Evolutionary conservation across 1,284 basidiomycete genomes (phyloP), one percentile per base, ranked within the genome.

Genomic region (Exobasidium cylindrosporum): DNA sequence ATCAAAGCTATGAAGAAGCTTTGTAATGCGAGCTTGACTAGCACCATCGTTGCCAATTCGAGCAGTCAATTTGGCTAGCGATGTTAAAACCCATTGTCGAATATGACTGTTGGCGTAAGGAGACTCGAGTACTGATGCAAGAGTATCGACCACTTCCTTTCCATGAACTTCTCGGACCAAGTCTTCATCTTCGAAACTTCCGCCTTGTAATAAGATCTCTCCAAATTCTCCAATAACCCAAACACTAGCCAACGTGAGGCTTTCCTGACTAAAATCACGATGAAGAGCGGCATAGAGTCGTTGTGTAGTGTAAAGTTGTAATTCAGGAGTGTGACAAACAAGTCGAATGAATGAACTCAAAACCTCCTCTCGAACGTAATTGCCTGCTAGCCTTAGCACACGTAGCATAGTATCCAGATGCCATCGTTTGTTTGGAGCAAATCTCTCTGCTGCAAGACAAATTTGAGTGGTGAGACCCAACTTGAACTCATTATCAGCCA

Each of bases 401-500:
- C 96, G 86, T 59, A 99, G 83, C 7, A 97, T 90, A 0, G 96
- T 97, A 81, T 98, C 96, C 66, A 99, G 97, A 80, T 99, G 96
- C 96, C 96, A 99, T 69, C 96, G 85, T 82, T 93, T 94, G 82
- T 97, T 97, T 0, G 96, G 96, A 1, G 96, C 95, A 78, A 91
- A 98, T 54, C 92, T 85, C 81, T 98, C 96, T 0, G 96, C 96
- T 1, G 94, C 95, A 24, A 97, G 83, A 69, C 89, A 92, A 65
- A 99, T 95, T 81, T 98, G 95, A 0, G 95, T 97, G 0, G 96
- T 99, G 87, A 98, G 89, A 0, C 91, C 90, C 3, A 92, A 85
- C 83, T 99, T 99, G 85, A 98, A 99, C 81, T 99, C 96, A 73
- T 96, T 95, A 80, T 99, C 96, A 23, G 96, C 93, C 21, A 97